Evolutionary conservation across 129 eudicot species (phyloP).

Genomic region (Pittosporum tobira): DNA sequence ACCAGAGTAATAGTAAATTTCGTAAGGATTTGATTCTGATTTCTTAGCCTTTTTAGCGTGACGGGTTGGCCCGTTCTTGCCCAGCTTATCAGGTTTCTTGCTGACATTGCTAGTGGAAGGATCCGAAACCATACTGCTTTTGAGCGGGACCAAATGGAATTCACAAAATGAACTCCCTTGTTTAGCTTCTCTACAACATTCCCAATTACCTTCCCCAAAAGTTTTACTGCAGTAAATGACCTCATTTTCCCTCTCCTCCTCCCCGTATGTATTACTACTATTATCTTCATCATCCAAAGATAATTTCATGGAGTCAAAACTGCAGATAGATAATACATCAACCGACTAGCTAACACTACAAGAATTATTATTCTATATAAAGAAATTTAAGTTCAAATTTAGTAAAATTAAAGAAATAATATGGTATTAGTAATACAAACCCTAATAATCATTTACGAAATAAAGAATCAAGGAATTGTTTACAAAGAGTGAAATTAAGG

Average conservation of each 20-base stretch:
- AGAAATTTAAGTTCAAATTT: neutral
- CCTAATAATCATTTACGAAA: neutral
- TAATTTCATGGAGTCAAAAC: neutral
- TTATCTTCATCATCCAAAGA: neutral
- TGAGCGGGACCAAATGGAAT: conserved; percentile 32
- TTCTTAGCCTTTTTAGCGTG: conserved; percentile 23
- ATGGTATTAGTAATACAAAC: neutral
- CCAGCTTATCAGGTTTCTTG: conserved; percentile 6
- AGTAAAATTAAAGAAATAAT: too few species aligned
- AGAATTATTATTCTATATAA: neutral
- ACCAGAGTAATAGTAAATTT: conserved; percentile 65
- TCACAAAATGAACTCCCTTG: conserved; percentile 34
- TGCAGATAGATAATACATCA: neutral
- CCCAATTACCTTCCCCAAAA: conserved; percentile 44
- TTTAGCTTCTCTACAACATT: conserved; percentile 40
- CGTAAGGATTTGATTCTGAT: conserved; percentile 28
- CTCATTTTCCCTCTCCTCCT: neutral
- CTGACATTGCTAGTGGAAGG: conserved; percentile 9
- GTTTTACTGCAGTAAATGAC: conserved; percentile 9
- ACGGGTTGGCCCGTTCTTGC: conserved; percentile 5
- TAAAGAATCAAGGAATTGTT: neutral
- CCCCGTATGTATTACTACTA: neutral
- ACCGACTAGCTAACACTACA: neutral
- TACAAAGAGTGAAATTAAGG: neutral
- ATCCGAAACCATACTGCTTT: too few species aligned